phyloP scores from a whole-genome alignment of 2,329 filamentous ascomycete species.

The Talaromyces piceae region DNA sequence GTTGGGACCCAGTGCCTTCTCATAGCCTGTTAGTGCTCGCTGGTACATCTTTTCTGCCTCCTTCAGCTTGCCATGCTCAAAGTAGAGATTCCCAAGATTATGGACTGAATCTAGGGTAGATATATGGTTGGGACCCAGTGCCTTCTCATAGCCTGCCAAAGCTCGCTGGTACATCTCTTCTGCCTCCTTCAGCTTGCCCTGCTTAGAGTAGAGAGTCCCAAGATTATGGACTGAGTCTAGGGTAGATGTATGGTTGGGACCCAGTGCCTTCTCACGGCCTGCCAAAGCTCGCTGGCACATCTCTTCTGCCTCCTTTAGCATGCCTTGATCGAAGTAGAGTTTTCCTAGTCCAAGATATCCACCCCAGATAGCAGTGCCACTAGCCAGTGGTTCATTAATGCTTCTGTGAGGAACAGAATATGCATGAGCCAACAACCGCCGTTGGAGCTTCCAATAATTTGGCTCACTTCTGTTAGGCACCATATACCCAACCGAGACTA shows the following conservation, averaged over 20 bases:
- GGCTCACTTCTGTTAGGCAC: slow-evolving; percentile 6
- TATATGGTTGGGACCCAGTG: too few species aligned
- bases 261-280: background rate
- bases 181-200: background rate
- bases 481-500: slow-evolving; percentile 14
- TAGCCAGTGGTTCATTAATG: slow-evolving; percentile 1
- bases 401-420: background rate
- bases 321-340: slow-evolving; percentile 8
- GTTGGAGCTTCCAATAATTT: background rate
- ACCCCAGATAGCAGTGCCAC: background rate
- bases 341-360: slow-evolving; percentile 4
- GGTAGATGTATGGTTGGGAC: slow-evolving; percentile 10
- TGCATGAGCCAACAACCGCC: slow-evolving; percentile 1
- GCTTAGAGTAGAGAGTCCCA: slow-evolving; percentile 10
- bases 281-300: background rate
- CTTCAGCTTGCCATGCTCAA: slow-evolving; percentile 1
- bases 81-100: slow-evolving; percentile 11
- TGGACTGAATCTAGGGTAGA: slow-evolving; percentile 8
- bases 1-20: too few species aligned
- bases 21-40: too few species aligned
- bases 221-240: slow-evolving; percentile 10
- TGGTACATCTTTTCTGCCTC: background rate
- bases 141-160: too few species aligned
- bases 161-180: background rate
- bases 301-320: background rate